These are phyloP conservation scores for Craterostigma plantagineum DNA, from an alignment of 257 asterid genomes.

Conservation along the genomic window DNA sequence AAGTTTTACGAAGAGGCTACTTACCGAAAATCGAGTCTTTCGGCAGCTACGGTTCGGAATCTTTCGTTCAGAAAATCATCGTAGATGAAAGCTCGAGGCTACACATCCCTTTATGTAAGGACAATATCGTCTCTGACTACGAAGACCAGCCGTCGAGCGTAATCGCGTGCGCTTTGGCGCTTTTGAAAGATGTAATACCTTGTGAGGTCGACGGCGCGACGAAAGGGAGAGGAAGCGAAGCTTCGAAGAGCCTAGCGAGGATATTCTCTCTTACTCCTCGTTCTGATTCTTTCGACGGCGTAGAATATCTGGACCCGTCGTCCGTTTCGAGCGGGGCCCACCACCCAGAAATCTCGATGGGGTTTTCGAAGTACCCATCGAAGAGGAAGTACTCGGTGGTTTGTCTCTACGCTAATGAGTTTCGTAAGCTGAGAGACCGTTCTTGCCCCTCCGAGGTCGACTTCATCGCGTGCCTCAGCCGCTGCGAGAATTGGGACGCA, in stretches of 20 bases:
- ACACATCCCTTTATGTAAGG: conserved; percentile 50
- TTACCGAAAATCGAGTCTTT: conserved; percentile 43
- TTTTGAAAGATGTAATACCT: conserved; percentile 31
- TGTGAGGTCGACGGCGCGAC: conserved; percentile 17
- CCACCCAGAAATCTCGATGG: conserved; percentile 79
- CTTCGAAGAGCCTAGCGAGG: conserved; percentile 21
- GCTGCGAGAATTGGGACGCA: conserved; percentile 83
- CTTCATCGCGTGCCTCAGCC: conserved; percentile 75
- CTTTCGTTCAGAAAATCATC: conserved; percentile 31
- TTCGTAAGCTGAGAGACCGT: conserved; percentile 52
- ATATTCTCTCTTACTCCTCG: conserved; percentile 34
- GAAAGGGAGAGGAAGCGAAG: conserved; percentile 16
- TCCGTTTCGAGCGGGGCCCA: conserved; percentile 36
- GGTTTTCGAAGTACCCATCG: conserved; percentile 42
- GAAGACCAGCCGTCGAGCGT: conserved; percentile 91
- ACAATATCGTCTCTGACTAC: conserved; percentile 56
- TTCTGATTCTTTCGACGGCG: conserved; percentile 49
- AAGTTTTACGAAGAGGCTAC: conserved; percentile 39
- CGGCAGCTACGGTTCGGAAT: conserved; percentile 27
- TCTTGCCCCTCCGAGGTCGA: conserved; percentile 69
- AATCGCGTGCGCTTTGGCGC: conserved; percentile 76
- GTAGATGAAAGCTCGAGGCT: conserved; percentile 50
- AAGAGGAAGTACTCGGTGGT: conserved; percentile 61
- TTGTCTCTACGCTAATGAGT: conserved; percentile 47
- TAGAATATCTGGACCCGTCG: conserved; percentile 52